These are phyloP conservation scores for Pestalotiopsis sp. DNA, from an alignment of 2,329 filamentous ascomycete genomes.

Conservation along the genomic window DNA sequence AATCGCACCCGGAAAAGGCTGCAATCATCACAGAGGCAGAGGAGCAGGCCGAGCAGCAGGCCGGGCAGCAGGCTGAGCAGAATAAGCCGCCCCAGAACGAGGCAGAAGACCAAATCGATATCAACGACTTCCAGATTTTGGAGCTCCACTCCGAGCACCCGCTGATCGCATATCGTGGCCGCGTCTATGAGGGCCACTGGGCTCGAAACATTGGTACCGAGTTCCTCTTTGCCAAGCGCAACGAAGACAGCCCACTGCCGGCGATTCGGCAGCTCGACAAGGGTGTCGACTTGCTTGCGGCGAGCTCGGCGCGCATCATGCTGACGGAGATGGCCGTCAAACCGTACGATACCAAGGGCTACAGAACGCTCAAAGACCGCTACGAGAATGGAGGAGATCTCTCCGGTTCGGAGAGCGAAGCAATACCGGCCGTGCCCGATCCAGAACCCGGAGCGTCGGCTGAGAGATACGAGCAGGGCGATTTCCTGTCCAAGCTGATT, in stretches of 20 bases:
- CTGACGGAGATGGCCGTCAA: slow-evolving; percentile 66
- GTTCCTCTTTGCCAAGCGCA: slow-evolving; percentile 67
- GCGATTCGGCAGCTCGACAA: slow-evolving; percentile 54
- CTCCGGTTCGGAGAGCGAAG: slow-evolving; percentile 25
- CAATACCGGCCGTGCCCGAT: slow-evolving; percentile 44
- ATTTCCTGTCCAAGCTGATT: slow-evolving; percentile 69
- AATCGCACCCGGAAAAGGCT: slow-evolving; percentile 25
- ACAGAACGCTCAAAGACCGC: slow-evolving; percentile 2
- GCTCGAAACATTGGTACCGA: slow-evolving; percentile 83
- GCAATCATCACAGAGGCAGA: slow-evolving; percentile 24
- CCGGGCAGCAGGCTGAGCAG: slow-evolving; percentile 11
- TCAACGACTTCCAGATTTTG: slow-evolving; percentile 72
- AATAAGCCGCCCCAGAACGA: slow-evolving; percentile 7
- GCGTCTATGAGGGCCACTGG: slow-evolving; percentile 82
- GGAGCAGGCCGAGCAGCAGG: slow-evolving; percentile 24
- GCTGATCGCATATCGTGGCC: slow-evolving; percentile 77
- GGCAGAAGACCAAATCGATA: slow-evolving; percentile 26
- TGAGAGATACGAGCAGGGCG: slow-evolving; percentile 38
- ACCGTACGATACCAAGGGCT: slow-evolving; percentile 32
- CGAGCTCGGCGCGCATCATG: slow-evolving; percentile 70
- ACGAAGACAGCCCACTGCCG: slow-evolving; percentile 43
- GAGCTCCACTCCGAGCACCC: slow-evolving; percentile 79
- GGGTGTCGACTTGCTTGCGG: slow-evolving; percentile 73
- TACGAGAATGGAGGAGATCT: slow-evolving; percentile 8
- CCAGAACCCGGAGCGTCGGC: slow-evolving; percentile 51